Conservation (phyloP, 2,329 filamentous ascomycete species). For the Colletotrichum orbiculare region DNA sequence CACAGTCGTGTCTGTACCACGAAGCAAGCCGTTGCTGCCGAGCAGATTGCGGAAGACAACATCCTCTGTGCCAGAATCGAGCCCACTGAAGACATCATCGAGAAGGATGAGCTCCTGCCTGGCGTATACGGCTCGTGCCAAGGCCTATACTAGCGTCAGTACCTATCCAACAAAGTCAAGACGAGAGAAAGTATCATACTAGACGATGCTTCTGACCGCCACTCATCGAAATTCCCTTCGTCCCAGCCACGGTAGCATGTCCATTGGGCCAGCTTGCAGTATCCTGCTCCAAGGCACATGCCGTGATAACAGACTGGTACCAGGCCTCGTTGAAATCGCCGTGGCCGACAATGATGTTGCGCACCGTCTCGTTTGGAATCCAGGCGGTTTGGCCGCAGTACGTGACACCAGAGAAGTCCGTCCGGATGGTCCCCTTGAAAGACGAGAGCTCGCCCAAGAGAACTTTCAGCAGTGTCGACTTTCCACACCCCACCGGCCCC, state of each 20-base stretch:
- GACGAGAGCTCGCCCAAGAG: slow-evolving; percentile 43
- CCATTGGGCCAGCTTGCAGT: slow-evolving; percentile 44
- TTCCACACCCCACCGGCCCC: slow-evolving; percentile 51
- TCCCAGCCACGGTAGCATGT: slow-evolving; percentile 48
- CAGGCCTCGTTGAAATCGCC: slow-evolving; percentile 42
- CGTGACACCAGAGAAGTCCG: slow-evolving; percentile 38
- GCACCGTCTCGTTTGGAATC: slow-evolving; percentile 44
- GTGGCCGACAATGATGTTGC: slow-evolving; percentile 47
- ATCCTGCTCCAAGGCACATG: slow-evolving; percentile 49
- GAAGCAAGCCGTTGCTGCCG: slow-evolving; percentile 40
- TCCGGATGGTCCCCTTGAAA: slow-evolving; percentile 35
- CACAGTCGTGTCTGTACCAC: slow-evolving; percentile 39
- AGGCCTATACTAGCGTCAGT: slow-evolving; percentile 30
- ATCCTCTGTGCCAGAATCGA: slow-evolving; percentile 44
- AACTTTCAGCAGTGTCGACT: slow-evolving; percentile 47
- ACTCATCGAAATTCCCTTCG: slow-evolving; percentile 49
- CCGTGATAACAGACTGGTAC: slow-evolving; percentile 46
- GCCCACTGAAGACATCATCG: slow-evolving; percentile 47
- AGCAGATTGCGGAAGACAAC: slow-evolving; percentile 41
- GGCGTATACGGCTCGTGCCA: slow-evolving; percentile 46
- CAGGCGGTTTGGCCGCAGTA: slow-evolving; percentile 44
- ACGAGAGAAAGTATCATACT: neutral
- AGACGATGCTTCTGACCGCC: slow-evolving; percentile 51
- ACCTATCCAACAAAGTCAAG: accelerated
- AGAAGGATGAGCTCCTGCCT: slow-evolving; percentile 40